Percentiles rank a stretch among this genome's conserved stretches.
Evolutionary conservation across 148 eudicot species (phyloP).

Genomic region (Polygonum aviculare): DNA sequence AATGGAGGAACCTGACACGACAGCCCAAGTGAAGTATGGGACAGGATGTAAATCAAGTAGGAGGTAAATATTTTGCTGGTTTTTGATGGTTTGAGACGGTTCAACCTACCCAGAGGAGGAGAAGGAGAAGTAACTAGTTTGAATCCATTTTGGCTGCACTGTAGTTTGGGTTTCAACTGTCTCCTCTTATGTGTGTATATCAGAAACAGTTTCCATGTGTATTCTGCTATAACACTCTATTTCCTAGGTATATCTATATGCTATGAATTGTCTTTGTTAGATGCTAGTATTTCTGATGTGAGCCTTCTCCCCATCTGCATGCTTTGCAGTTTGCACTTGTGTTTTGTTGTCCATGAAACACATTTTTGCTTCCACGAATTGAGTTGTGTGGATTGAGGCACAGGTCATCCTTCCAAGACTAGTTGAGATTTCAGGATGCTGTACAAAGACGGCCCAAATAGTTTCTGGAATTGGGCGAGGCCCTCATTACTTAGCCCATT

Average conservation of each 20-base stretch:
- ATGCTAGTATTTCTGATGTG: conserved; percentile 14
- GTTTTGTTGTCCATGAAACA: neutral
- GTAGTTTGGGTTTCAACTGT: too few species aligned
- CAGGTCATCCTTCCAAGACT: neutral
- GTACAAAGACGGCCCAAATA: too few species aligned
- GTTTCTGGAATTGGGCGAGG: too few species aligned
- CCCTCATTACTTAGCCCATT: too few species aligned
- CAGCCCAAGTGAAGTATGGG: neutral
- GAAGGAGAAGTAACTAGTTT: too few species aligned
- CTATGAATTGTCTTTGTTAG: neutral
- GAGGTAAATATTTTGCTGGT: neutral
- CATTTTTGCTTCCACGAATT: neutral
- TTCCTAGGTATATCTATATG: neutral
- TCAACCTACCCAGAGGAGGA: neutral
- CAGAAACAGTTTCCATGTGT: too few species aligned
- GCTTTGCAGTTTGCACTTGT: neutral
- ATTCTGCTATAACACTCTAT: too few species aligned
- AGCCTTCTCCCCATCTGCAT: conserved; percentile 11
- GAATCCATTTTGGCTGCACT: too few species aligned
- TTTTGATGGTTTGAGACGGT: neutral
- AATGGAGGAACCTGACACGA: conserved; percentile 67
- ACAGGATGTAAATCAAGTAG: neutral
- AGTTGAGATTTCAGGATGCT: neutral
- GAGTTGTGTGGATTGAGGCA: neutral
- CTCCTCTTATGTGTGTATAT: too few species aligned